These are phyloP conservation scores for Amaranthus tricolor DNA, from an alignment of 179 eudicot species.

Conservation along the genomic window DNA sequence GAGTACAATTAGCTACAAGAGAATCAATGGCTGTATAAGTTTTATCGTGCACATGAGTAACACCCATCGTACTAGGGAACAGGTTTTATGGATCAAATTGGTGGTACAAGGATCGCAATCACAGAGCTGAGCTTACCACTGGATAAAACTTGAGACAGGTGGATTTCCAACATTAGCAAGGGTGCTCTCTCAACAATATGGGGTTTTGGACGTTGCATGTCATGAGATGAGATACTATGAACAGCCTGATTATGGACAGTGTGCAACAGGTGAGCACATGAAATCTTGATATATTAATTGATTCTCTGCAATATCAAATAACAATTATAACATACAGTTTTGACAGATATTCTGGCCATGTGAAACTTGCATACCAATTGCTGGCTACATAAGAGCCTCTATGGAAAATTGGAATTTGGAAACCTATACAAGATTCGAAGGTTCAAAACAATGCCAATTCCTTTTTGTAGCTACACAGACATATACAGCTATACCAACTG, in stretches of 20 bases:
- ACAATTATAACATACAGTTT: not conserved
- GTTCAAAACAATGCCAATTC: not conserved
- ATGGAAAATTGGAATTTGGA: not conserved
- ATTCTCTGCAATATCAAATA: not conserved
- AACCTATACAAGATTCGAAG: too few species aligned
- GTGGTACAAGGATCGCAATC: conserved; percentile 69
- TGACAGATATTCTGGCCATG: not conserved
- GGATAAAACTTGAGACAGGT: conserved; percentile 75
- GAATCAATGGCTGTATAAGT: not conserved
- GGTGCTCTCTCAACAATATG: conserved; percentile 71
- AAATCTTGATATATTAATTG: not conserved
- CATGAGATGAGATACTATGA: conserved; percentile 79
- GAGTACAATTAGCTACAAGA: conserved; percentile 2
- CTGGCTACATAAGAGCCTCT: too few species aligned
- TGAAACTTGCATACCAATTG: too few species aligned
- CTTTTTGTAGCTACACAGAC: not conserved
- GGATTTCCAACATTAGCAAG: conserved; percentile 77
- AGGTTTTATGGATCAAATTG: conserved; percentile 80
- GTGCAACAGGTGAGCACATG: conserved; percentile 62
- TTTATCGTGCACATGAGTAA: not conserved
- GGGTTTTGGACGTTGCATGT: conserved; percentile 54
- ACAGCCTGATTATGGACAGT: conserved; percentile 49
- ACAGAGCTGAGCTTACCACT: conserved; percentile 75
- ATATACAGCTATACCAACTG: not conserved
- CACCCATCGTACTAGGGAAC: not conserved